These are phyloP conservation scores for Xenoacremonium recifei DNA, from an alignment of 2,329 filamentous ascomycete species.

Conservation along the genomic window DNA sequence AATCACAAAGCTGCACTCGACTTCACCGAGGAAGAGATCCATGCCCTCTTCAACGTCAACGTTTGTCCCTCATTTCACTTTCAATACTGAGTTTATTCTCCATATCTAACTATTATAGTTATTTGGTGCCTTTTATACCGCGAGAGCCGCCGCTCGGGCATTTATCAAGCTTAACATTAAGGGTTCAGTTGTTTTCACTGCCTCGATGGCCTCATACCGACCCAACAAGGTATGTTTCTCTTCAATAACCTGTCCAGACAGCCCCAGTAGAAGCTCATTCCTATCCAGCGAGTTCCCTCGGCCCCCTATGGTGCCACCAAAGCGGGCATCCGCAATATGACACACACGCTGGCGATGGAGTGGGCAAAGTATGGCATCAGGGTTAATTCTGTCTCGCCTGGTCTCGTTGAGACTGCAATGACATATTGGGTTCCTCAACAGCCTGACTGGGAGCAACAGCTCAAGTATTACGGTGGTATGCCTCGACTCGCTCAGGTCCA, in stretches of 20 bases:
- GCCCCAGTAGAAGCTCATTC: not conserved
- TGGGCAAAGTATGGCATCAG: conserved; percentile 1
- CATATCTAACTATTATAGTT: not conserved
- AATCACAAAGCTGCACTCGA: conserved; percentile 51
- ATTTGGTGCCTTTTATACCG: not conserved
- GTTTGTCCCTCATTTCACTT: conserved; percentile 3
- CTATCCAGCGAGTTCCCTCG: not conserved
- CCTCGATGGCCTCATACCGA: not conserved
- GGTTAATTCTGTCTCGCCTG: not conserved
- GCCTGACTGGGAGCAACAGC: conserved; percentile 1
- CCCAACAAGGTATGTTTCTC: not conserved
- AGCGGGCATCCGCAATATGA: conserved; percentile 1
- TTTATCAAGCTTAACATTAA: not conserved
- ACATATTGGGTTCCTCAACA: conserved; percentile 1
- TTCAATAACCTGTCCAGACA: not conserved
- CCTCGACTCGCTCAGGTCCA: conserved; percentile 1
- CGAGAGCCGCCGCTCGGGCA: not conserved
- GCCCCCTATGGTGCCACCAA: conserved; percentile 1
- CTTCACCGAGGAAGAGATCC: conserved; percentile 25
- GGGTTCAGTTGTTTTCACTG: not conserved
- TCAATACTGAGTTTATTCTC: too few species aligned
- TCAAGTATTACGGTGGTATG: conserved; percentile 1
- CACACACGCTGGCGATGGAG: not conserved
- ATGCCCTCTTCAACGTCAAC: conserved; percentile 24
- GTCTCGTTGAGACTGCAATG: conserved; percentile 1